A percentile compares a stretch with the other conserved stretches of the same genome.
Conservation (phyloP, 2,329 filamentous ascomycete genomes). For the Diplodia seriata region DNA sequence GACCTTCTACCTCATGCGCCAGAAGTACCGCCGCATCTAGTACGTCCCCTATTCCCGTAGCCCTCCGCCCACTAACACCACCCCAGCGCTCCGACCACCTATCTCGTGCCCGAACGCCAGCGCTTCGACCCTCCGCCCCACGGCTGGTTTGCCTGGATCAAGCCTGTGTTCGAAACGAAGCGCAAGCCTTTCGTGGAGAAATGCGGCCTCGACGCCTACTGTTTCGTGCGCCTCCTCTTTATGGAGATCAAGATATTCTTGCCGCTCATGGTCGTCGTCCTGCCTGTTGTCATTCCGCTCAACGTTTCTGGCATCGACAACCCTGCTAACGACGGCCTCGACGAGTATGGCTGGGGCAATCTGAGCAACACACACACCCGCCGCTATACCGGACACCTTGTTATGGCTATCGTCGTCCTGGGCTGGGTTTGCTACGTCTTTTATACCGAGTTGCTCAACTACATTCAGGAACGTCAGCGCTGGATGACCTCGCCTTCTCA, state of each 20-base stretch:
- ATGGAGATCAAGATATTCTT: constrained; percentile 91
- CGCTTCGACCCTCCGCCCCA: constrained; percentile 76
- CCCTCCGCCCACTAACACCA: constrained; percentile 33
- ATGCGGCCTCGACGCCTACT: constrained; percentile 87
- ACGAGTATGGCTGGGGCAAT: constrained; percentile 88
- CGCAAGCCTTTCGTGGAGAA: constrained; percentile 42
- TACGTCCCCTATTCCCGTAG: constrained; percentile 53
- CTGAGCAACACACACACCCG: constrained; percentile 67
- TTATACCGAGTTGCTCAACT: constrained; percentile 83
- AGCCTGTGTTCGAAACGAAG: constrained; percentile 42
- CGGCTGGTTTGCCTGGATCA: constrained; percentile 61
- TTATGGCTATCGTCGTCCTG: constrained; percentile 79
- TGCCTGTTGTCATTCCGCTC: constrained; percentile 85
- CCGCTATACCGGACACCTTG: constrained; percentile 83
- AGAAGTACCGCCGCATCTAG: constrained; percentile 84
- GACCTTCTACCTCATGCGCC: constrained; percentile 77
- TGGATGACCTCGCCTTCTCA: constrained; percentile 95
- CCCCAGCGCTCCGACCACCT: constrained; percentile 78
- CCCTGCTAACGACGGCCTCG: constrained; percentile 62
- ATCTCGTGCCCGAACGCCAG: constrained; percentile 83
- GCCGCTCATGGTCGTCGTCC: constrained; percentile 76
- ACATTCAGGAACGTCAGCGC: constrained; percentile 91
- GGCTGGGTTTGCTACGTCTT: constrained; percentile 87
- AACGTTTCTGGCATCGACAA: constrained; percentile 78
- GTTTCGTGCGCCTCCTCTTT: constrained; percentile 90